Conservation (phyloP, 164 flowering plant species). For the Aristolochia contorta region DNA sequence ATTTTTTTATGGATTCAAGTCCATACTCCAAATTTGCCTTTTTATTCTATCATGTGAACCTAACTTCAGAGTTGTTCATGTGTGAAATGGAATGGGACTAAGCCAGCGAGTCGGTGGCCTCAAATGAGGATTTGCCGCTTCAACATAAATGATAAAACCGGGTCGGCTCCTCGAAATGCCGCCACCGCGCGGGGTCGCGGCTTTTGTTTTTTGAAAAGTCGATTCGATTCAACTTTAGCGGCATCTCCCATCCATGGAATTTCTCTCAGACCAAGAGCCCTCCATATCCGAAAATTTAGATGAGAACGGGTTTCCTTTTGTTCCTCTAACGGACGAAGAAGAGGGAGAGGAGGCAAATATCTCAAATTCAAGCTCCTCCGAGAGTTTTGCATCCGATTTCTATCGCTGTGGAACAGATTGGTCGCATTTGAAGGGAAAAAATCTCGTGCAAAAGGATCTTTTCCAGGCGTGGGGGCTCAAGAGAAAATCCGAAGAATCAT, state of each 20-base stretch:
- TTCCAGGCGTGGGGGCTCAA: conserved; percentile 53
- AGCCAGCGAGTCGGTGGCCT: too few relatives aligned
- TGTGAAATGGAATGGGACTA: too few relatives aligned
- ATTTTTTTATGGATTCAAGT: too few relatives aligned
- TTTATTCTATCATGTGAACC: too few relatives aligned
- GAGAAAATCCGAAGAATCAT: neutral
- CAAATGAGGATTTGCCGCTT: too few relatives aligned
- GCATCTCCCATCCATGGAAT: conserved; percentile 2
- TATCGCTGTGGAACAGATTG: conserved; percentile 47
- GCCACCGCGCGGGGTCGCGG: too few relatives aligned
- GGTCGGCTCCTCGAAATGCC: too few relatives aligned
- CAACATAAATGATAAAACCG: too few relatives aligned
- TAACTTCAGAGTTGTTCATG: too few relatives aligned
- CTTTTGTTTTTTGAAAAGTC: too few relatives aligned
- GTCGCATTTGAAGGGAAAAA: conserved; percentile 28
- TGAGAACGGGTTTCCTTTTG: conserved; percentile 20
- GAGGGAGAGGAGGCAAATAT: conserved; percentile 5
- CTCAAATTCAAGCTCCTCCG: conserved; percentile 1
- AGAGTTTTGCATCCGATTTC: conserved; percentile 42
- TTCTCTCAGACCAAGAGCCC: conserved; percentile 3
- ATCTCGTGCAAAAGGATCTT: conserved; percentile 39
- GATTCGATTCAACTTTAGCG: neutral
- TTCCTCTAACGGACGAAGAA: conserved; percentile 2
- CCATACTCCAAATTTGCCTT: too few relatives aligned
- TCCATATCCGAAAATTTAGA: conserved; percentile 12